These are phyloP conservation scores for Berkeleyomyces rouxiae DNA, from an alignment of 2,329 filamentous ascomycete species.

Conservation along the genomic window DNA sequence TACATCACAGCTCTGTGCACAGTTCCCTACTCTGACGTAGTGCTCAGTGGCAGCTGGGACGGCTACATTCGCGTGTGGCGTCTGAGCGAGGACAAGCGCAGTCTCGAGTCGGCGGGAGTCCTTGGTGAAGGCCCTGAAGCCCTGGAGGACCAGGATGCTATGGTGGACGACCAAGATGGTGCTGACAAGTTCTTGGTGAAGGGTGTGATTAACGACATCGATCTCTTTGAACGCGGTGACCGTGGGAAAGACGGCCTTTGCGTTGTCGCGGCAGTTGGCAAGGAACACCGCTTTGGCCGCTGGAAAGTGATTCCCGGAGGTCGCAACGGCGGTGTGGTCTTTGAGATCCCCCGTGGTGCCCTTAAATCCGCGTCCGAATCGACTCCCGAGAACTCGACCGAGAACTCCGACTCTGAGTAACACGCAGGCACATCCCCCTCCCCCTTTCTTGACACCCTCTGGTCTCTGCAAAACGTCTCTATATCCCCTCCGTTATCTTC, in stretches of 20 bases:
- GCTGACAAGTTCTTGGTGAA: conserved; percentile 28
- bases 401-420: conserved; percentile 21
- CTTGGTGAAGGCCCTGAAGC: conserved; percentile 24
- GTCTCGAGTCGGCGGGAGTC: conserved; percentile 54
- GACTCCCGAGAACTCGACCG: conserved; percentile 8
- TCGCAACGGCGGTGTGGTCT: conserved; percentile 73
- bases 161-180: conserved; percentile 17
- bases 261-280: conserved; percentile 71
- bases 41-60: conserved; percentile 90
- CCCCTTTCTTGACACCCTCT: not conserved
- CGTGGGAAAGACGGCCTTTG: conserved; percentile 61
- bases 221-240: conserved; percentile 71
- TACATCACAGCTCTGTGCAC: conserved; percentile 82
- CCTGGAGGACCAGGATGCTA: conserved; percentile 19
- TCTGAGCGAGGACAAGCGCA: conserved; percentile 66
- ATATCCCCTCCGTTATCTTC: not conserved
- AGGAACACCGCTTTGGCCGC: conserved; percentile 68
- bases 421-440: not conserved
- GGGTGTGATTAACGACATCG: conserved; percentile 78
- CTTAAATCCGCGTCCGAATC: conserved; percentile 19
- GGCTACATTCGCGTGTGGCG: conserved; percentile 75
- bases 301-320: conserved; percentile 53
- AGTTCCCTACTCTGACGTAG: conserved; percentile 76
- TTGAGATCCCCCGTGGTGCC: conserved; percentile 47
- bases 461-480: not conserved